These are phyloP conservation scores for Prototheca wickerhamii DNA, from an alignment of 163 green algal species.

Conservation along the genomic window DNA sequence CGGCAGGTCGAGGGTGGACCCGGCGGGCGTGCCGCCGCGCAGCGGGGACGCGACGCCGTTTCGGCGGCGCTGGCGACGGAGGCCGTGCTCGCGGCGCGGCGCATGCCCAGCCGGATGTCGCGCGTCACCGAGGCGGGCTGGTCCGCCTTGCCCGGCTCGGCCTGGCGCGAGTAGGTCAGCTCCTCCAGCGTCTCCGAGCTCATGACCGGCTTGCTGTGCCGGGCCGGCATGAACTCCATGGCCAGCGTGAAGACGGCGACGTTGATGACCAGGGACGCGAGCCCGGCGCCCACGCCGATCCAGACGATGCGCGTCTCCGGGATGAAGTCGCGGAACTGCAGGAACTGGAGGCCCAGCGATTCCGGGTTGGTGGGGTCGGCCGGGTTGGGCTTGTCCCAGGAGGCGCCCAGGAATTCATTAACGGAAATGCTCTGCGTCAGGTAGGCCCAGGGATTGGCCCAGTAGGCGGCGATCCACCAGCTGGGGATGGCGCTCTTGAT, in stretches of 20 bases:
- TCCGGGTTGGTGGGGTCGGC: constrained; percentile 2
- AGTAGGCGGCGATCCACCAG: constrained; percentile 49
- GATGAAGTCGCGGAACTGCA: constrained; percentile 36
- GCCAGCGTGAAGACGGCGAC: constrained; percentile 17
- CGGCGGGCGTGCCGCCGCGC: background rate
- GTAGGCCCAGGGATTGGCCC: constrained; percentile 44
- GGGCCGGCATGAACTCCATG: constrained; percentile 12
- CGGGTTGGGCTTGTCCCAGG: constrained; percentile 34
- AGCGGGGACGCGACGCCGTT: background rate
- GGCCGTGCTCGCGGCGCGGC: background rate
- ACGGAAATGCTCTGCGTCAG: constrained; percentile 44
- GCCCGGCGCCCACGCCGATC: constrained; percentile 19
- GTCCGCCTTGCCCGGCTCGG: background rate
- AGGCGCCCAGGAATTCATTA: constrained; percentile 61
- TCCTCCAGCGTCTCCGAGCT: constrained; percentile 7
- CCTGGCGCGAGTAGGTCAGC: constrained; percentile 2
- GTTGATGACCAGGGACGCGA: constrained; percentile 27
- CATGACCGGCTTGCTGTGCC: background rate
- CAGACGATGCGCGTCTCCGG: constrained; percentile 28
- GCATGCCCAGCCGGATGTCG: constrained; percentile 3
- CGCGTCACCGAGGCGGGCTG: background rate
- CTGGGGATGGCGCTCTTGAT: constrained; percentile 34
- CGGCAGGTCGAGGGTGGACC: background rate
- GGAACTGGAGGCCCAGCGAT: constrained; percentile 38
- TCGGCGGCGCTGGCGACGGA: background rate